Conservation (phyloP, 352 stramenopile genomes). For the Globisporangium ultimum region DNA sequence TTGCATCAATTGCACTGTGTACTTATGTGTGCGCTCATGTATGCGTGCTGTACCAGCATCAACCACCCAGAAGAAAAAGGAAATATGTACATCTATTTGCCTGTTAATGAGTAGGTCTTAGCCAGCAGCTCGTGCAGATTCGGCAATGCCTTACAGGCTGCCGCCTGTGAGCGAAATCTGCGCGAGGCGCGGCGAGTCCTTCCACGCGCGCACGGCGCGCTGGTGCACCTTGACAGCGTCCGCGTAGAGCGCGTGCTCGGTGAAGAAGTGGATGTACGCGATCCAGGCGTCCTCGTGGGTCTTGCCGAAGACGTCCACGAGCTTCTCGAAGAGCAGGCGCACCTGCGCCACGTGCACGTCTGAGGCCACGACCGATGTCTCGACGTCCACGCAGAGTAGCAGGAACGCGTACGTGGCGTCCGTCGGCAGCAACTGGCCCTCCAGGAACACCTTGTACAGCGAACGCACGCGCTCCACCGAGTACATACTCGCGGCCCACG, state of each 20-base stretch:
- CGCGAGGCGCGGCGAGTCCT: conserved; percentile 48
- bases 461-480: conserved; percentile 37
- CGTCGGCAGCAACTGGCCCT: conserved; percentile 61
- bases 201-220: conserved; percentile 63
- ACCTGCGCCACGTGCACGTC: conserved; percentile 39
- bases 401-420: conserved; percentile 65
- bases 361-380: conserved; percentile 37
- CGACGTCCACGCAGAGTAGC: conserved; percentile 61
- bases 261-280: conserved; percentile 69
- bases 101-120: no score
- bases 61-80: no score
- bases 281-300: conserved; percentile 64
- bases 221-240: conserved; percentile 71
- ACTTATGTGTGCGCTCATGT: no score
- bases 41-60: no score
- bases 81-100: no score
- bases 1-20: no score
- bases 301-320: conserved; percentile 73
- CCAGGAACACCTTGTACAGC: conserved; percentile 70
- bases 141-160: conserved; percentile 14
- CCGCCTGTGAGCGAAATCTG: conserved; percentile 36
- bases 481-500: conserved; percentile 39
- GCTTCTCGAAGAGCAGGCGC: conserved; percentile 75
- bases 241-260: conserved; percentile 27
- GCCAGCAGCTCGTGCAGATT: no score